Evolutionary conservation across 495 filamentous ascomycete genomes (phyloP), one percentile per base, ranked within the genome.

Genomic region (Lichina pygmaea): DNA sequence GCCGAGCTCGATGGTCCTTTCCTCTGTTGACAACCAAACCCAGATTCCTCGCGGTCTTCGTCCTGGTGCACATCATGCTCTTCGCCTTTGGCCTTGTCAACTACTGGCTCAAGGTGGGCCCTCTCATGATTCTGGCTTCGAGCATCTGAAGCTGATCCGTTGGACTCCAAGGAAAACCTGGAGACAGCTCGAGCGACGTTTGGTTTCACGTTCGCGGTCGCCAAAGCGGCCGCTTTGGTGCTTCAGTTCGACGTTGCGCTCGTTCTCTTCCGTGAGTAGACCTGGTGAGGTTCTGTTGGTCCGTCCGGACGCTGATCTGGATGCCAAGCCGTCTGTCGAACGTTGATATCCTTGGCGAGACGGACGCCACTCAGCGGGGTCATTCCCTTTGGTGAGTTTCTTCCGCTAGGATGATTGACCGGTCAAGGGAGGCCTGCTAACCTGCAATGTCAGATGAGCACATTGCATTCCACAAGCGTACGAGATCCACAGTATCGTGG

Each of bases 51-150:
- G 68, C 72, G 55, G 57, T 76, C 30, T 83, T 82, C 57, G 64
- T 74, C 44, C 50, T 70, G 37, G 61, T 80, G 36, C 78, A 83
- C 58, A 57, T 65, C 24, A 63, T 78, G 55, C 68, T 82, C 2
- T 84, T 80, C 52, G 66, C 69, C 11, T 81, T 81, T 53, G 75
- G 70, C 33, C 80, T 83, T 59, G 66, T 83, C 60, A 77, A 79
- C 55, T 84, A 76, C 55, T 63, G 73, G 32, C 55, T 81, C 50
- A 82, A 81, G 48, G 61, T 62, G 34, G 46, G 45, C 8, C 15
- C 33, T 8, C n/a, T 12, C 6, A 37, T 7, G 32, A 8, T 37
- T 24, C 7, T 24, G 32, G 8, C 31, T 10, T 32, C 12, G 0
- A 33, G 32, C 16, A 24, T 33, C n/a, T 32, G n/a, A 37, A 34